Evolutionary conservation across 768 basidiomycete species (phyloP).

Genomic region (Pleurotus ostreatus): DNA sequence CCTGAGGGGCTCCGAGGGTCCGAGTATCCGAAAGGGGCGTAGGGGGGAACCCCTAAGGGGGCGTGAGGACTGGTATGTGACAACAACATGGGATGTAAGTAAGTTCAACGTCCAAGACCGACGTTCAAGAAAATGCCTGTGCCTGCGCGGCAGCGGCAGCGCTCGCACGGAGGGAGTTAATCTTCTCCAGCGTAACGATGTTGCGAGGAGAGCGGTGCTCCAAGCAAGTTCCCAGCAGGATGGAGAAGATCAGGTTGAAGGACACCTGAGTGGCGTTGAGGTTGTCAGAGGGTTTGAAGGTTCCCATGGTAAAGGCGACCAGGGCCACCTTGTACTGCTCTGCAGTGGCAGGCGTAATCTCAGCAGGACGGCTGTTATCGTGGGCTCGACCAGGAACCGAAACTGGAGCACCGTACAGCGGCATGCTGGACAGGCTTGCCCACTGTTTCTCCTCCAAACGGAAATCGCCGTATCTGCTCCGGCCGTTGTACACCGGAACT

Average conservation of each 20-base stretch:
- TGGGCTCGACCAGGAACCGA: too few relatives aligned
- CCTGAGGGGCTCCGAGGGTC: too few relatives aligned
- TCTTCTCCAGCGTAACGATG: neutral
- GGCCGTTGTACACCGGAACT: neutral
- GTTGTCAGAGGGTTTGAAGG: neutral
- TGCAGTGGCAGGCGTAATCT: neutral
- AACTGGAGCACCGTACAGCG: neutral
- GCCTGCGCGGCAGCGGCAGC: neutral
- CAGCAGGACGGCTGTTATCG: neutral
- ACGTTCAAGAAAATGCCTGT: neutral
- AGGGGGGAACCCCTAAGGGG: too few relatives aligned
- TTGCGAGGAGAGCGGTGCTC: too few relatives aligned
- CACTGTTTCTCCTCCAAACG: neutral
- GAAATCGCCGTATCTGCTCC: neutral
- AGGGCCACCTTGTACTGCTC: neutral
- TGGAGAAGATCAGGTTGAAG: neutral
- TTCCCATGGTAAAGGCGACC: neutral
- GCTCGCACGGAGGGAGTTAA: neutral
- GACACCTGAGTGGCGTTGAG: neutral
- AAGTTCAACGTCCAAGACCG: neutral
- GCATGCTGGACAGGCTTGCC: neutral
- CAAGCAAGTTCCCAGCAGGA: neutral
- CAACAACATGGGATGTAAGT: neutral
- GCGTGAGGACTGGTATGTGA: neutral
- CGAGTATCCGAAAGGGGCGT: too few relatives aligned